Conservation (phyloP, 2,329 filamentous ascomycete genomes). For the Exutisphaerella laricina region DNA sequence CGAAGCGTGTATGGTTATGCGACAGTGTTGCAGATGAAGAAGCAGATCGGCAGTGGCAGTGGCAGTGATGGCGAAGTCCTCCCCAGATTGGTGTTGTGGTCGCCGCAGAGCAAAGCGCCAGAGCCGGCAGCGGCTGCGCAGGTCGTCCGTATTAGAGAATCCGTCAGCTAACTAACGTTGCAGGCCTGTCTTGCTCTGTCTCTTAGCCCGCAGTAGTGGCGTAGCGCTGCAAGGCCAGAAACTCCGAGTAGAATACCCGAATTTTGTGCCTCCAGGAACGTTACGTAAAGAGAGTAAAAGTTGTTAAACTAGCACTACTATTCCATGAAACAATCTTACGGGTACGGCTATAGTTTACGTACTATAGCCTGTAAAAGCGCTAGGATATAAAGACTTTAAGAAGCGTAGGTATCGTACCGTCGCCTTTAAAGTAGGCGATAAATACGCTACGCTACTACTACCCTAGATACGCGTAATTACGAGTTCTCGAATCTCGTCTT, state of each 20-base stretch:
- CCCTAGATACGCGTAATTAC: too few species aligned
- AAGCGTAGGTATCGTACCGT: too few species aligned
- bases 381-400: too few species aligned
- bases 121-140: slow-evolving; percentile 1
- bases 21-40: background rate
- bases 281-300: too few species aligned
- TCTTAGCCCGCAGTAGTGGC: background rate
- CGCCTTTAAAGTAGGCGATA: too few species aligned
- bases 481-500: too few species aligned
- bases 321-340: background rate
- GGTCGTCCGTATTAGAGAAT: background rate
- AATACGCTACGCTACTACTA: too few species aligned
- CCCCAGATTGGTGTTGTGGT: background rate
- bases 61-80: background rate
- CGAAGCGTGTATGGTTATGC: background rate
- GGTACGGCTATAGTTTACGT: background rate
- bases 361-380: too few species aligned
- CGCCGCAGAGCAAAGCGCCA: background rate
- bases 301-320: background rate
- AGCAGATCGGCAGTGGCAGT: background rate
- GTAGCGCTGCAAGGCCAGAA: background rate
- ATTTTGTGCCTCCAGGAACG: too few species aligned
- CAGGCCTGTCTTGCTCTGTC: background rate
- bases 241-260: too few species aligned
- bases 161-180: slow-evolving; percentile 1